Conservation (phyloP, 2,329 filamentous ascomycete genomes). For the Aspergillus viridinutans region DNA sequence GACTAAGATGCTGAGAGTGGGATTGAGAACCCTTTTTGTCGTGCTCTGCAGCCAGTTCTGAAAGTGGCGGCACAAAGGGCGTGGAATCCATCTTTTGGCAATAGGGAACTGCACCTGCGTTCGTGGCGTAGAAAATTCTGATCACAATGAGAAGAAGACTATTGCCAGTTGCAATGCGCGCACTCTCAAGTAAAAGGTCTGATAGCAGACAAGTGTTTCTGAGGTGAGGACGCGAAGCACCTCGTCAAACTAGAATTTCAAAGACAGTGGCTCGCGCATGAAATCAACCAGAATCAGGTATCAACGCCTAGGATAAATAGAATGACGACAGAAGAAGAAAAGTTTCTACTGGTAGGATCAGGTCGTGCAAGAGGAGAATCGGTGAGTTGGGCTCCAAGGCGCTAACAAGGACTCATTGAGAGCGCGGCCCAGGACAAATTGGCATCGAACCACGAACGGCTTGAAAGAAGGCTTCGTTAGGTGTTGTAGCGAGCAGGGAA, state of each 20-base stretch:
- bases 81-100: conserved; percentile 36
- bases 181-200: background rate
- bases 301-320: background rate
- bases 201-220: background rate
- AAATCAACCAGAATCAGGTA: background rate
- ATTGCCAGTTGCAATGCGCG: background rate
- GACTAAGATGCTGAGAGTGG: conserved; percentile 45
- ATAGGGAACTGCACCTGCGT: background rate
- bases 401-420: conserved; percentile 19
- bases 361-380: conserved; percentile 19
- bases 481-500: background rate
- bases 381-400: conserved; percentile 24
- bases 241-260: background rate
- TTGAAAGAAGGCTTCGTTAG: background rate
- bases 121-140: background rate
- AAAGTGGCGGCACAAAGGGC: conserved; percentile 54
- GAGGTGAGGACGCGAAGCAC: background rate
- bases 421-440: background rate
- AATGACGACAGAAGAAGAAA: background rate
- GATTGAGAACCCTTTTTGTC: conserved; percentile 29
- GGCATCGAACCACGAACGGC: background rate
- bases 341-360: conserved; percentile 15
- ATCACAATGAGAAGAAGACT: background rate
- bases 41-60: conserved; percentile 49
- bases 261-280: background rate